A percentile compares a stretch with the other conserved stretches of the same genome.
Conservation (phyloP, 2,329 filamentous ascomycete genomes). For the Cladorrhinum sp. region DNA sequence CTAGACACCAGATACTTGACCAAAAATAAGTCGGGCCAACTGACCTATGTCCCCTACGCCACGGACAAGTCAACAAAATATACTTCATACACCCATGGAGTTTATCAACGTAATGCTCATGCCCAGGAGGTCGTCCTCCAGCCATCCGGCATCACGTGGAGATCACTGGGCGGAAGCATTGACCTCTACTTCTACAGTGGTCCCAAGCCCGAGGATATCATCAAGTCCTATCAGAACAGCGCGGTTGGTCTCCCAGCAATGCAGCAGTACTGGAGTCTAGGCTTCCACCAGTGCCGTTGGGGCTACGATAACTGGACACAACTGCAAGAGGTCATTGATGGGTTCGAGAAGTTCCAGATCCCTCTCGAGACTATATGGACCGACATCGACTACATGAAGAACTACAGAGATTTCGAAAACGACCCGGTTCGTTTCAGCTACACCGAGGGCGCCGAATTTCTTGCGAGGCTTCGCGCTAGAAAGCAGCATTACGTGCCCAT, state of each 20-base stretch:
- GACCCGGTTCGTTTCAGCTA: constrained; percentile 57
- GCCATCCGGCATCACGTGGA: constrained; percentile 66
- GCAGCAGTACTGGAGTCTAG: constrained; percentile 79
- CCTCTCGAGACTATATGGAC: constrained; percentile 73
- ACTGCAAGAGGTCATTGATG: constrained; percentile 63
- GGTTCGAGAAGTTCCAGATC: constrained; percentile 62
- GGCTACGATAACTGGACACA: constrained; percentile 73
- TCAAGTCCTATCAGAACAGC: constrained; percentile 65
- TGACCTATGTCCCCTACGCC: constrained; percentile 53
- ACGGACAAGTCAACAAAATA: constrained; percentile 54
- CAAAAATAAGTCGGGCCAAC: constrained; percentile 44
- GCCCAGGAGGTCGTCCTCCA: constrained; percentile 68
- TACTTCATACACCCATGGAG: constrained; percentile 68
- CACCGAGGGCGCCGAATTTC: constrained; percentile 56
- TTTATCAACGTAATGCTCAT: constrained; percentile 75
- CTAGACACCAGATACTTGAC: constrained; percentile 75
- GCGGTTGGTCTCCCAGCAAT: constrained; percentile 69
- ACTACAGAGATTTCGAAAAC: constrained; percentile 59
- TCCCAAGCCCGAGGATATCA: constrained; percentile 64
- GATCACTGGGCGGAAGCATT: constrained; percentile 70
- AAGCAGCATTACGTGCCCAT: constrained; percentile 71
- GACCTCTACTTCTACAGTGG: constrained; percentile 80
- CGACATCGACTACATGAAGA: constrained; percentile 70
- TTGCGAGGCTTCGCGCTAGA: constrained; percentile 59
- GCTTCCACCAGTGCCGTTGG: constrained; percentile 81